Evolutionary conservation across 768 basidiomycete genomes (phyloP), one percentile per base, ranked within the genome.

Genomic region (Boletellus sp.): DNA sequence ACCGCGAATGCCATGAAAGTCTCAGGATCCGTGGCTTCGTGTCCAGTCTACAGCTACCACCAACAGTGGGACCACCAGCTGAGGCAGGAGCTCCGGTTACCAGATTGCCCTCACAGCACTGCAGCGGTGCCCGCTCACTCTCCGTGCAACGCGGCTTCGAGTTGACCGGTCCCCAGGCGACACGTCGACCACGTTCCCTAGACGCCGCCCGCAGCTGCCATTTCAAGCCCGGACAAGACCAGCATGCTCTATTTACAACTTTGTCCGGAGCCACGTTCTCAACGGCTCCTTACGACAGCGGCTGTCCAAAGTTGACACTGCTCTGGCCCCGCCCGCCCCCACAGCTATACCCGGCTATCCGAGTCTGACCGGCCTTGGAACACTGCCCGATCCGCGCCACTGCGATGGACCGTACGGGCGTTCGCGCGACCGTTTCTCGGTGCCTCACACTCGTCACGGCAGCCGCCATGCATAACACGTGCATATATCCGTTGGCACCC

Each of bases 171-270:
- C 11, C 9, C 28, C 8, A 8, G 11, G 8, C 22, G 38, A 40
- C 26, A 41, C 50, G 50, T 53, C 53, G 10, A 10, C 34, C 53
- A 52, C 55, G 46, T 53, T 48, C 50, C 6, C 20, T 16, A 19
- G 41, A 26, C 38, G 26, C 37, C 48, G 26, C 37, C 48, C 40
- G 31, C 23, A 4, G 15, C 41, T n/a, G 17, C 37, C 38, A 20
- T 45, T 41, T 36, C 16, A 9, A 36, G 36, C 36, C 36, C 28
- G 28, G 28, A n/a, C n/a, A n/a, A n/a, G n/a, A 22, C 43, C 8
- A 22, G 20, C 32, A 15, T 34, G 33, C 42, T 45, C 15, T 31
- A 16, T 32, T 31, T n/a, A 7, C 28, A 23, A 23, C 17, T 6
- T 12, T 10, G 32, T 20, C 26, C 23, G 17, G 15, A 5, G 13